Percentiles rank a stretch among this genome's conserved stretches.
These are phyloP conservation scores for Leccinum subtestaceum DNA, from an alignment of 768 basidiomycete genomes.

Conservation along the genomic window DNA sequence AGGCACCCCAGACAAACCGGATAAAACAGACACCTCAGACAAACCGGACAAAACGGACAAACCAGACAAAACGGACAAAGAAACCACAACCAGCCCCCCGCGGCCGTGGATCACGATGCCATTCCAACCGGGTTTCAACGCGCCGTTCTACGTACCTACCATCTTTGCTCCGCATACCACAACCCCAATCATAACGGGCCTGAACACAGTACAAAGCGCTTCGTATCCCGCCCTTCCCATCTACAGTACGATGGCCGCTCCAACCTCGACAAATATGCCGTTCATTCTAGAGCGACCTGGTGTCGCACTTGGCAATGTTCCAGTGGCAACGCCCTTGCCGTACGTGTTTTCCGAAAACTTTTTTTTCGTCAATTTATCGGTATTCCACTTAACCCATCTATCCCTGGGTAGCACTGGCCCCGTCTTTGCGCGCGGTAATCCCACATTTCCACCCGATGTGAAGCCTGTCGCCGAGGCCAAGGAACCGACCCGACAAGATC, in stretches of 20 bases:
- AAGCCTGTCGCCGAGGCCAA: neutral
- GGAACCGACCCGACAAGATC: neutral
- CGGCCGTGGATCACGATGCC: neutral
- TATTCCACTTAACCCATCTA: neutral
- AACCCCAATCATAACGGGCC: no score
- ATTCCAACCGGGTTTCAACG: neutral
- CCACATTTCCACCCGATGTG: neutral
- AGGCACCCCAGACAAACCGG: no score
- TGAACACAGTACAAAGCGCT: neutral
- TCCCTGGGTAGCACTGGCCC: neutral
- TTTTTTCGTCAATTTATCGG: neutral
- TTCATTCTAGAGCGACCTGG: neutral
- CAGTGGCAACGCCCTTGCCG: neutral
- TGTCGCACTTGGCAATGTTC: no score
- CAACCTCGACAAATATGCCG: neutral
- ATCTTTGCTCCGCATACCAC: neutral
- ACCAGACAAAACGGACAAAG: no score
- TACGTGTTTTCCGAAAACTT: neutral
- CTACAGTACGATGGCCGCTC: neutral
- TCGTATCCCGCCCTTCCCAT: neutral
- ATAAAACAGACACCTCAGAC: no score
- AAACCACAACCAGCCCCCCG: neutral
- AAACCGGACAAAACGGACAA: no score
- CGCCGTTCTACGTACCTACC: neutral
- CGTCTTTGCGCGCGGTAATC: neutral